A percentile compares a stretch with the other conserved stretches of the same genome.
Conservation (phyloP, 2,329 filamentous ascomycete species). For the Ascochyta viciae-villosae region DNA sequence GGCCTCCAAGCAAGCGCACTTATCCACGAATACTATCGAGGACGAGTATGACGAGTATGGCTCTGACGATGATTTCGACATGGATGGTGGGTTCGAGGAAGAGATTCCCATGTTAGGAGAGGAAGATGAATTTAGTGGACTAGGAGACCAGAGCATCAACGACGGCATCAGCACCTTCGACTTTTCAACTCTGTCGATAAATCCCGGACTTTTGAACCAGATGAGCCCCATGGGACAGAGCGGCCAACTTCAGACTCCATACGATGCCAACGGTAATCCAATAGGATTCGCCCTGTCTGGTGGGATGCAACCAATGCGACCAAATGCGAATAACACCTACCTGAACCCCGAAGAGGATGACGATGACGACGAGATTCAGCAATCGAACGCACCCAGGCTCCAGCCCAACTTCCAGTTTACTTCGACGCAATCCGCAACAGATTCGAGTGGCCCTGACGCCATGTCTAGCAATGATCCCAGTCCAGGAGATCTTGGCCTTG, state of each 20-base stretch:
- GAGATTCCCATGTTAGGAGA: constrained; percentile 65
- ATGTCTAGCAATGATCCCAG: constrained; percentile 16
- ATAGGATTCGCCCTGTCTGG: constrained; percentile 46
- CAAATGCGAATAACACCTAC: constrained; percentile 5
- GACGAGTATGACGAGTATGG: constrained; percentile 50
- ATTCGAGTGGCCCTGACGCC: constrained; percentile 1
- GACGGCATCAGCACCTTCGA: constrained; percentile 33
- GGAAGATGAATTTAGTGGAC: constrained; percentile 40
- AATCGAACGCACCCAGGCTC: constrained; percentile 11
- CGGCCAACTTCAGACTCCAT: constrained; percentile 35
- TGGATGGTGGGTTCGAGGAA: constrained; percentile 69
- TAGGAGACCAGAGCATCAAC: constrained; percentile 38
- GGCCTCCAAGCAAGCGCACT: constrained; percentile 50
- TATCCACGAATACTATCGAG: constrained; percentile 45
- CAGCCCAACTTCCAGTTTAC: background rate
- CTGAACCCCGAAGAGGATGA: constrained; percentile 15
- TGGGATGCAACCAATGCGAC: constrained; percentile 22
- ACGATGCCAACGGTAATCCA: constrained; percentile 40
- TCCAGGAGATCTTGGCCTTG: constrained; percentile 29
- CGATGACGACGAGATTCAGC: constrained; percentile 14
- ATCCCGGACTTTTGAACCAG: constrained; percentile 23
- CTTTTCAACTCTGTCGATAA: constrained; percentile 42
- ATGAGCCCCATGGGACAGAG: constrained; percentile 33
- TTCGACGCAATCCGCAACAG: background rate
- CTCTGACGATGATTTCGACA: constrained; percentile 56